Conservation (phyloP, 2,329 filamentous ascomycete genomes). For the Diaporthe ilicicola region DNA sequence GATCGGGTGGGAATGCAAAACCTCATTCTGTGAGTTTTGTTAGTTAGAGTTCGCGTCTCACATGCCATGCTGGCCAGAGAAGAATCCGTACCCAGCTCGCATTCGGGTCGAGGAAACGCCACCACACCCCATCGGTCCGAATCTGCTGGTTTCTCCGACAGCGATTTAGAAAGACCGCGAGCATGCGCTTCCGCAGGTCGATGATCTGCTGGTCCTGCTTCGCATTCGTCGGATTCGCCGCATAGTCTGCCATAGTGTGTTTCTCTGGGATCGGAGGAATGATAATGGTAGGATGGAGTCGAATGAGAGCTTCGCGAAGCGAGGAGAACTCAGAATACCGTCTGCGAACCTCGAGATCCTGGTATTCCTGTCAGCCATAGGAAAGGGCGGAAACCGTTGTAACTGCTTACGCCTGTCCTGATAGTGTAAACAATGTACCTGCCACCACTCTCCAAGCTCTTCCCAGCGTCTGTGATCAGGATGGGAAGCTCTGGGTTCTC, state of each 20-base stretch:
- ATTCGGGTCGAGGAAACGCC: slow-evolving; percentile 97
- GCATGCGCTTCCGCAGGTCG: slow-evolving; percentile 94
- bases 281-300: slow-evolving; percentile 92
- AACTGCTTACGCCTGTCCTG: slow-evolving; percentile 78
- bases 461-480: slow-evolving; percentile 92
- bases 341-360: slow-evolving; percentile 95
- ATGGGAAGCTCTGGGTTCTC: slow-evolving; percentile 92
- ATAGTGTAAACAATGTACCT: slow-evolving; percentile 98
- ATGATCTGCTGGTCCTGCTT: slow-evolving; percentile 98
- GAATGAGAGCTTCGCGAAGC: slow-evolving; percentile 85
- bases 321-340: slow-evolving; percentile 98
- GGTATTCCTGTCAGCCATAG: slow-evolving; percentile 24
- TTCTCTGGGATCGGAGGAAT: slow-evolving; percentile 98
- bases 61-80: background rate
- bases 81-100: slow-evolving; percentile 88
- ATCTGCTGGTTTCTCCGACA: slow-evolving; percentile 94
- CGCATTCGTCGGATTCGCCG: slow-evolving; percentile 95
- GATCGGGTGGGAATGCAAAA: slow-evolving; percentile 91
- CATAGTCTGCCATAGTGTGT: slow-evolving; percentile 98
- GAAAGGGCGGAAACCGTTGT: background rate
- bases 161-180: slow-evolving; percentile 92
- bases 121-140: slow-evolving; percentile 93
- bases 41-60: slow-evolving; percentile 35
- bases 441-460: slow-evolving; percentile 90
- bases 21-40: slow-evolving; percentile 74